A percentile compares a stretch with the other conserved stretches of the same genome.
These are phyloP conservation scores for Saccharomyces jurei DNA, from an alignment of 805 yeast species.

Conservation along the genomic window DNA sequence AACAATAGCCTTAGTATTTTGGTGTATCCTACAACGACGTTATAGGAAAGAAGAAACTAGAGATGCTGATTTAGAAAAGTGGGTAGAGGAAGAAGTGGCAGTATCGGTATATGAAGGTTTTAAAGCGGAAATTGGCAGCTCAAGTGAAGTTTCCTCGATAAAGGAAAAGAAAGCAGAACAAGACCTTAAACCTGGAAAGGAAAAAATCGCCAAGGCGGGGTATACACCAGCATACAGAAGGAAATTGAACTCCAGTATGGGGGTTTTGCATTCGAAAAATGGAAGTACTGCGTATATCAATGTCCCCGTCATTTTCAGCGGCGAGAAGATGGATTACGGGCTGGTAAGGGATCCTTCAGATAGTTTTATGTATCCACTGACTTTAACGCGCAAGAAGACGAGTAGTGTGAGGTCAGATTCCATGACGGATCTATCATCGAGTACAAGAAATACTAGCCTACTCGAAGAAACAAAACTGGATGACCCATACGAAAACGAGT, in stretches of 20 bases:
- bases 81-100: slow-evolving; percentile 28
- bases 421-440: not conserved
- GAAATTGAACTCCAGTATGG: slow-evolving; percentile 6
- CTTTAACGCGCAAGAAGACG: not conserved
- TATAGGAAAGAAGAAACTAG: slow-evolving; percentile 34
- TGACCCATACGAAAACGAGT: slow-evolving; percentile 35
- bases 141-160: slow-evolving; percentile 1
- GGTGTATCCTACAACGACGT: slow-evolving; percentile 34
- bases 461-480: slow-evolving; percentile 8
- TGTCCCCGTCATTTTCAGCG: slow-evolving; percentile 4
- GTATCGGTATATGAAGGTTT: not conserved
- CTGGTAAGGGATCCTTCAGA: not conserved
- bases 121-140: not conserved
- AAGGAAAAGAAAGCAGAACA: not conserved
- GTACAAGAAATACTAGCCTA: not conserved
- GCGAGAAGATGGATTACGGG: not conserved
- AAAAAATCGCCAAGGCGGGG: slow-evolving; percentile 5
- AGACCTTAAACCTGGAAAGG: not conserved
- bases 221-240: slow-evolving; percentile 2
- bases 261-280: not conserved
- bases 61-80: slow-evolving; percentile 28
- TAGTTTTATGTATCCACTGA: not conserved
- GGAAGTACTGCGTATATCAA: slow-evolving; percentile 1
- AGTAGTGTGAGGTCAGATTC: not conserved
- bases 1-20: slow-evolving; percentile 30